These are phyloP conservation scores for Sporothrix globosa DNA, from an alignment of 2,329 filamentous ascomycete species.

Conservation along the genomic window DNA sequence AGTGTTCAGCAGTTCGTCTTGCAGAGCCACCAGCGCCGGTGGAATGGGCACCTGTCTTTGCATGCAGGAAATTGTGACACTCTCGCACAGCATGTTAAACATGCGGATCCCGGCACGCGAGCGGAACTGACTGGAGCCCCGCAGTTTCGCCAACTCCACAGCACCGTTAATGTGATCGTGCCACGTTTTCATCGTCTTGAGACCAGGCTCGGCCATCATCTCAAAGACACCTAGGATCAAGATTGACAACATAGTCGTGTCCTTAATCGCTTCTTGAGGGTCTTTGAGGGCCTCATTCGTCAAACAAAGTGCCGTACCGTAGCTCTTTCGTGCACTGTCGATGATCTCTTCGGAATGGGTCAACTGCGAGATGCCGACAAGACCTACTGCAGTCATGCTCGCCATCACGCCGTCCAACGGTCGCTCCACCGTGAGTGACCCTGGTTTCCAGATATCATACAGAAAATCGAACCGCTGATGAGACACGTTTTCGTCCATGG, in stretches of 20 bases:
- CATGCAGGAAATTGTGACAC: conserved; percentile 56
- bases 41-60: conserved; percentile 56
- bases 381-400: conserved; percentile 59
- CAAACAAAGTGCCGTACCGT: conserved; percentile 55
- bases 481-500: conserved; percentile 50
- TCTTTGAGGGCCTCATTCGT: conserved; percentile 55
- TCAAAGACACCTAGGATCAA: conserved; percentile 60
- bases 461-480: conserved; percentile 59
- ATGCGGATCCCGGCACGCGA: conserved; percentile 53
- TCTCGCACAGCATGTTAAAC: conserved; percentile 59
- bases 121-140: conserved; percentile 53
- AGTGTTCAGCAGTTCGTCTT: conserved; percentile 47
- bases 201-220: conserved; percentile 53
- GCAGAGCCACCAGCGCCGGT: conserved; percentile 51
- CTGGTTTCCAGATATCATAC: conserved; percentile 56
- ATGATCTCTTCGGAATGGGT: conserved; percentile 49
- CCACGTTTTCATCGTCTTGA: conserved; percentile 55
- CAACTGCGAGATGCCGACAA: conserved; percentile 56
- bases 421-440: conserved; percentile 41
- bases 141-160: conserved; percentile 53
- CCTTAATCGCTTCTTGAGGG: conserved; percentile 50
- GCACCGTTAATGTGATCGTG: conserved; percentile 59
- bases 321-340: conserved; percentile 54
- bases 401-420: conserved; percentile 53
- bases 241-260: conserved; percentile 57